Percentiles rank a stretch among this genome's conserved stretches.
Evolutionary conservation across 768 basidiomycete species (phyloP).

Genomic region (Panaeolus papilionaceus): DNA sequence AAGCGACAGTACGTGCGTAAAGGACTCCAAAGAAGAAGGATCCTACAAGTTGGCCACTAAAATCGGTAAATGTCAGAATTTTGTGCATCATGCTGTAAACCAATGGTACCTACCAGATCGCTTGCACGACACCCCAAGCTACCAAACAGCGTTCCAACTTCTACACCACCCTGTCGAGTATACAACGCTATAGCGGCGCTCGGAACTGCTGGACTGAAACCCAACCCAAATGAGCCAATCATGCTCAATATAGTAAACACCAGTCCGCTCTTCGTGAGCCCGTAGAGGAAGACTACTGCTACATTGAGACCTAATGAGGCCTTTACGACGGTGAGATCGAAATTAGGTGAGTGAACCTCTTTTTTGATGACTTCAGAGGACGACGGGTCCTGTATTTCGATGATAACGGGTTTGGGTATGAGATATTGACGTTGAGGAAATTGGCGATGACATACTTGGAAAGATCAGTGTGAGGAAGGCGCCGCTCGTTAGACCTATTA

Average conservation of each 20-base stretch:
- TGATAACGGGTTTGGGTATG: conserved; percentile 46
- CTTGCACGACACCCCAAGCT: conserved; percentile 78
- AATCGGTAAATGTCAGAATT: neutral
- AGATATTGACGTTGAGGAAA: conserved; percentile 73
- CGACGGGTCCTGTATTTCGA: conserved; percentile 26
- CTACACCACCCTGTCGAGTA: conserved; percentile 54
- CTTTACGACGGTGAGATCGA: conserved; percentile 77
- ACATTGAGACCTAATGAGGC: conserved; percentile 65
- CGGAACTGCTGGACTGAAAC: conserved; percentile 69
- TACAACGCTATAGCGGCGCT: conserved; percentile 77
- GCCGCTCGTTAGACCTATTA: conserved; percentile 59
- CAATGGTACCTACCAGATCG: conserved; percentile 51
- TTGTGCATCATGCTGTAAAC: neutral
- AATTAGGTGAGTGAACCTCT: conserved; percentile 48
- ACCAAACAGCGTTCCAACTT: conserved; percentile 81
- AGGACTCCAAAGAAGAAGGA: conserved; percentile 76
- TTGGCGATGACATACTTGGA: conserved; percentile 71
- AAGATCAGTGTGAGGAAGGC: conserved; percentile 59
- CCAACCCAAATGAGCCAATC: conserved; percentile 63
- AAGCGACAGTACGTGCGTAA: conserved; percentile 73
- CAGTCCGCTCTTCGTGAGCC: conserved; percentile 47
- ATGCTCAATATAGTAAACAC: conserved; percentile 58
- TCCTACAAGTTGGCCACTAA: conserved; percentile 70
- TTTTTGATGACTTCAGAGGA: conserved; percentile 25
- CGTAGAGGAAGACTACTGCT: conserved; percentile 54